A percentile compares a stretch with the other conserved stretches of the same genome.
Evolutionary conservation across 148 eudicot genomes (phyloP).

Genomic region (Limonium bicolor): DNA sequence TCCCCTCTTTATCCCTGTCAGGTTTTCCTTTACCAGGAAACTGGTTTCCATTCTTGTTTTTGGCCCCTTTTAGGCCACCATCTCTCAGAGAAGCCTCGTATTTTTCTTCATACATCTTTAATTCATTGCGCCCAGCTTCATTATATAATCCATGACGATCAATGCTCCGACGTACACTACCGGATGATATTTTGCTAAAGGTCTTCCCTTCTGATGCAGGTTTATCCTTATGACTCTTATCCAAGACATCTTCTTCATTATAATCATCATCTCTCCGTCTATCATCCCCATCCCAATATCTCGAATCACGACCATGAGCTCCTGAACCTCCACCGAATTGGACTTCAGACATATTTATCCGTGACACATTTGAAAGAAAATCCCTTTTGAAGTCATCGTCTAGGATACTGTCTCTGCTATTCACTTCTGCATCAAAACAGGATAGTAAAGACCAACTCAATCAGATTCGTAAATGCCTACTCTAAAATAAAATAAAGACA

Average conservation of each 20-base stretch:
- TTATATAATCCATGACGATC: conserved; percentile 56
- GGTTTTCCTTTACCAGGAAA: conserved; percentile 17
- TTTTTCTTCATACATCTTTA: conserved; percentile 72
- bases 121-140: conserved; percentile 92
- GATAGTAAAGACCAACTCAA: conserved; percentile 9
- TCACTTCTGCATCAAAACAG: conserved; percentile 35
- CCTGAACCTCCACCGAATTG: conserved; percentile 70
- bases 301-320: conserved; percentile 82
- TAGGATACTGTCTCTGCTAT: conserved; percentile 13
- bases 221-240: conserved; percentile 24
- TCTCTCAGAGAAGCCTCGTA: conserved; percentile 78
- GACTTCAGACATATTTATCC: conserved; percentile 32
- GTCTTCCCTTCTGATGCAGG: conserved; percentile 25
- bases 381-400: conserved; percentile 55
- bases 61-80: conserved; percentile 23
- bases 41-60: conserved; percentile 15
- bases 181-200: conserved; percentile 16
- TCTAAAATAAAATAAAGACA: too few relatives aligned
- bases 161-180: conserved; percentile 15
- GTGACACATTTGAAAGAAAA: conserved; percentile 78
- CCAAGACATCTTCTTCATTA: conserved; percentile 46
- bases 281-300: conserved; percentile 96
- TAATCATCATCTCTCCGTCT: conserved; percentile 97
- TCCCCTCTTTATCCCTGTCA: conserved; percentile 21
- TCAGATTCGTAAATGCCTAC: too few relatives aligned